A percentile compares a stretch with the other conserved stretches of the same genome.
Evolutionary conservation across 2,329 filamentous ascomycete species (phyloP).

Genomic region (Ilyonectria robusta): DNA sequence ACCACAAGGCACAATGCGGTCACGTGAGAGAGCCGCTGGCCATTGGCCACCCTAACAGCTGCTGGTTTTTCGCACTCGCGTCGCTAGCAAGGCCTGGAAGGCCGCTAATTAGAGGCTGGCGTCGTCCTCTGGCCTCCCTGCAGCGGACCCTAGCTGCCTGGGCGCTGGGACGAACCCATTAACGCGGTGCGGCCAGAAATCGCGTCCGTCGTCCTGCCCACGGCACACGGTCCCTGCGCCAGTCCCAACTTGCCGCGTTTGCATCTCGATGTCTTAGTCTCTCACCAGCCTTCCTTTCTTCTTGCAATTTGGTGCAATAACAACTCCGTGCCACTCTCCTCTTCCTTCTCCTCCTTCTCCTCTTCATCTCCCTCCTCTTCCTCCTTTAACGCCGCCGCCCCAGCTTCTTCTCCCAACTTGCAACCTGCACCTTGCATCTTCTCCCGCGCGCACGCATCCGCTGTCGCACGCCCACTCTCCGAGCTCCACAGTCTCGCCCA

Average conservation of each 20-base stretch:
- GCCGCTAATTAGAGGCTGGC: not conserved
- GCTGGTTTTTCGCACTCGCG: too few relatives aligned
- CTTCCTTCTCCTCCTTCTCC: not conserved
- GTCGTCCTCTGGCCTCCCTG: too few relatives aligned
- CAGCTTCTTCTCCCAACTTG: not conserved
- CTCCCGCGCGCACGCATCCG: slow-evolving; percentile 4
- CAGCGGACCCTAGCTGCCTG: too few relatives aligned
- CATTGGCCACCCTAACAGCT: too few relatives aligned
- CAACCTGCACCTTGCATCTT: not conserved
- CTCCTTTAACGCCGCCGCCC: not conserved
- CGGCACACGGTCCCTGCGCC: slow-evolving; percentile 10
- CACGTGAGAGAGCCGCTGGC: too few relatives aligned
- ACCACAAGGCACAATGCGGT: too few relatives aligned
- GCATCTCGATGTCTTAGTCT: slow-evolving; percentile 29
- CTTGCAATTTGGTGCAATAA: slow-evolving; percentile 15
- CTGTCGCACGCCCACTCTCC: slow-evolving; percentile 17
- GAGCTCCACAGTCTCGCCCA: slow-evolving; percentile 28
- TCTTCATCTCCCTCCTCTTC: not conserved
- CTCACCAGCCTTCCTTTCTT: slow-evolving; percentile 19
- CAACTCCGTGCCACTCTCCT: not conserved
- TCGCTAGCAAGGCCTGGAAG: not conserved
- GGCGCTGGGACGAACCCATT: slow-evolving; percentile 19
- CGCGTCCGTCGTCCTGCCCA: slow-evolving; percentile 32
- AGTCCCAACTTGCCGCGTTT: slow-evolving; percentile 17
- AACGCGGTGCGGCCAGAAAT: slow-evolving; percentile 29